These are phyloP conservation scores for Metarhizium sp. DNA, from an alignment of 2,329 filamentous ascomycete genomes.

Conservation along the genomic window DNA sequence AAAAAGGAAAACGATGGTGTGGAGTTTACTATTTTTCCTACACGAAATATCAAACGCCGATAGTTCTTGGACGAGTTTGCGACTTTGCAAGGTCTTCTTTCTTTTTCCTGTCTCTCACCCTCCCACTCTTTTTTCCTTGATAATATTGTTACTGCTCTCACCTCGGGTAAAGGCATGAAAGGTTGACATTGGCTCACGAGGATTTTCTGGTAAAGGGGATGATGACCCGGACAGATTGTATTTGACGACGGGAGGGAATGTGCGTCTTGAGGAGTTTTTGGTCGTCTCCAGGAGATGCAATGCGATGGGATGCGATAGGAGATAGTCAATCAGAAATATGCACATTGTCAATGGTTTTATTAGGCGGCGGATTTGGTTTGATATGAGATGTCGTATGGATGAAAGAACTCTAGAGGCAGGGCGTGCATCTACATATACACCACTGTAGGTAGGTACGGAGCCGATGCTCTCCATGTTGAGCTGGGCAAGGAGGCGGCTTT, in stretches of 20 bases:
- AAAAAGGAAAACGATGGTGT: slow-evolving; percentile 11
- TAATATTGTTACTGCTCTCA: background rate
- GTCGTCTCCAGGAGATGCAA: background rate
- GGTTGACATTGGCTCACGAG: background rate
- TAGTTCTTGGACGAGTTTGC: background rate
- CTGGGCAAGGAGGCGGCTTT: no score
- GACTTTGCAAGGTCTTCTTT: background rate
- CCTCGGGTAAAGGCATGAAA: background rate
- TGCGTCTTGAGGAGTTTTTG: background rate
- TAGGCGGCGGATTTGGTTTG: no score
- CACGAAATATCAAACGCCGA: slow-evolving; percentile 1
- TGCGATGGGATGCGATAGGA: background rate
- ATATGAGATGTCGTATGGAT: no score
- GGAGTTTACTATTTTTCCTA: slow-evolving; percentile 15
- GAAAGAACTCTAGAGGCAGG: no score
- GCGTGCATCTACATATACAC: no score
- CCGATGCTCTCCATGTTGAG: no score
- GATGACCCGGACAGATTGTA: background rate
- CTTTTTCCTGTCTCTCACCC: background rate
- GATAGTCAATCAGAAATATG: background rate
- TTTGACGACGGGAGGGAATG: background rate
- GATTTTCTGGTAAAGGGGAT: background rate
- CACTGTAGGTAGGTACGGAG: no score
- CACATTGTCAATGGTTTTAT: background rate
- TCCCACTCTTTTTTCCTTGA: background rate